Conservation (phyloP, 257 asterid species). For the Ilex aquifolium region DNA sequence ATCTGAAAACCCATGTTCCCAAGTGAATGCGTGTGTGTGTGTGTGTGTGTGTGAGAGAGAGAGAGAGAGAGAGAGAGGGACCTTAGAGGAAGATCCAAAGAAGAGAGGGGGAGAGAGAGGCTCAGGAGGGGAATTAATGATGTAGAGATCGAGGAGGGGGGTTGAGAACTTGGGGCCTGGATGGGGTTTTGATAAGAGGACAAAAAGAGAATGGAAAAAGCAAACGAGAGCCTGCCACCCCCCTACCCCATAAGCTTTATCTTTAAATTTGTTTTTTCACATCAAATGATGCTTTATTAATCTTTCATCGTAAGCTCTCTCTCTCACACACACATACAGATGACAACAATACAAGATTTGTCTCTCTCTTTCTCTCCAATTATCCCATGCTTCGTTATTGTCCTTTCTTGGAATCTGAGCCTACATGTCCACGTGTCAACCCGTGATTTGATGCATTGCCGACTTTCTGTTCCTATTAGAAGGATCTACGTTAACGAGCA, state of each 20-base stretch:
- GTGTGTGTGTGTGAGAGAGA: conserved; percentile 7
- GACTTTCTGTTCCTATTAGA: no score
- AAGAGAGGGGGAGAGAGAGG: conserved; percentile 8
- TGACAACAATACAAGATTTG: no score
- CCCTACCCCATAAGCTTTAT: not conserved
- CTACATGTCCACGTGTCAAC: no score
- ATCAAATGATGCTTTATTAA: conserved; percentile 1
- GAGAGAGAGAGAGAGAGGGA: conserved; percentile 23
- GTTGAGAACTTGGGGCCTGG: conserved; percentile 20
- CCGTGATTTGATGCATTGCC: no score
- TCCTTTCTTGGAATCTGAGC: no score
- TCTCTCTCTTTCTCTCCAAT: no score
- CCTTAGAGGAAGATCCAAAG: conserved; percentile 36
- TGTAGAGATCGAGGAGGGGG: conserved; percentile 20
- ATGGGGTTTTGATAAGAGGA: conserved; percentile 47
- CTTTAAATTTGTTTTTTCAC: not conserved
- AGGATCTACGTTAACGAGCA: no score
- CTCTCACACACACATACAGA: not conserved
- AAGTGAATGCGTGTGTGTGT: no score
- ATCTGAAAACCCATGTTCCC: not conserved
- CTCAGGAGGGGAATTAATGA: conserved; percentile 12
- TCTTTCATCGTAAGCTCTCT: not conserved
- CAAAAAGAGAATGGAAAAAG: conserved; percentile 37
- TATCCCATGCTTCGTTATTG: no score
- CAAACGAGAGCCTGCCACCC: not conserved